phyloP scores from a whole-genome alignment of 805 yeast species.

The Isabelozyma rhagii region DNA sequence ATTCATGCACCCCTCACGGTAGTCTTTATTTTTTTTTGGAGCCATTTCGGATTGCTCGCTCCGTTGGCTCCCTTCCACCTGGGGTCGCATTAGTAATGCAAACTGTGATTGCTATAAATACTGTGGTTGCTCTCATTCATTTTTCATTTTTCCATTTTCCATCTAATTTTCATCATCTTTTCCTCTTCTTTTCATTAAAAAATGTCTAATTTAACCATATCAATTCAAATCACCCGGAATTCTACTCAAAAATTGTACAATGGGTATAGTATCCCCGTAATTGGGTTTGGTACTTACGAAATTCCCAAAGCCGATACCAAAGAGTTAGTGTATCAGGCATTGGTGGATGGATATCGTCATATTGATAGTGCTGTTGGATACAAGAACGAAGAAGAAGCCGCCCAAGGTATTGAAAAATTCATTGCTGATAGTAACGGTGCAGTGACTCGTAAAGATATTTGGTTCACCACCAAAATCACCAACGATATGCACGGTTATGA shows the following conservation, averaged over 20 bases:
- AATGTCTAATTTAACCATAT: constrained; percentile 24
- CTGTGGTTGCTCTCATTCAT: not conserved
- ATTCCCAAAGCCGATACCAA: constrained; percentile 36
- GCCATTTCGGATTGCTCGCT: too few species aligned
- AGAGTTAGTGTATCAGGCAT: constrained; percentile 52
- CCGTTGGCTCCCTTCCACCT: too few species aligned
- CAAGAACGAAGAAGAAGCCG: constrained; percentile 60
- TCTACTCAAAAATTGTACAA: constrained; percentile 46
- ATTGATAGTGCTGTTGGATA: constrained; percentile 72
- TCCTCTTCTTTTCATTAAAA: not conserved
- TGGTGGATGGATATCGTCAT: constrained; percentile 67
- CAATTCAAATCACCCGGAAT: constrained; percentile 31
- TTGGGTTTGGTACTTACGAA: constrained; percentile 56
- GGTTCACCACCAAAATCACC: constrained; percentile 35
- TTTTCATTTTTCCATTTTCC: not conserved
- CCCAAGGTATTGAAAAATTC: constrained; percentile 56
- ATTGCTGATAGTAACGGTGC: constrained; percentile 33
- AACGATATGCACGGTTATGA: constrained; percentile 34
- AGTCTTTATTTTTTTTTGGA: too few species aligned
- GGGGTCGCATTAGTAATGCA: not conserved
- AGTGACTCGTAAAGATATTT: constrained; percentile 28
- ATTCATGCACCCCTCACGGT: too few species aligned
- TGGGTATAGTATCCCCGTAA: constrained; percentile 53
- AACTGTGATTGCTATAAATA: too few species aligned
- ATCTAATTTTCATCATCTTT: not conserved